Conservation (phyloP, 2,329 filamentous ascomycete species). For the Lecanoromycetidae sp. region DNA sequence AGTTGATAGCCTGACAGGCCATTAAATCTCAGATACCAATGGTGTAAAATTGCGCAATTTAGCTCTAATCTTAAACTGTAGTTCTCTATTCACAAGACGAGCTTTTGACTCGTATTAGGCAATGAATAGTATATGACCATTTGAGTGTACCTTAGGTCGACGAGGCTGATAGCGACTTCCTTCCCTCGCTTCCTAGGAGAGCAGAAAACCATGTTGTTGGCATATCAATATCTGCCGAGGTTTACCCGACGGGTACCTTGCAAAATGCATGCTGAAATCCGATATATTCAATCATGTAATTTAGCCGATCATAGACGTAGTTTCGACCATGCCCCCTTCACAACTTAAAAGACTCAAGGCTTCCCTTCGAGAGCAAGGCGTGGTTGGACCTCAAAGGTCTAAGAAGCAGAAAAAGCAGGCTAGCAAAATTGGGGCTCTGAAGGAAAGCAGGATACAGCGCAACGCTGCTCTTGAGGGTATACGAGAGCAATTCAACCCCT, state of each 20-base stretch:
- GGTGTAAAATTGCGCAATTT: too few relatives aligned
- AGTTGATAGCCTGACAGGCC: too few relatives aligned
- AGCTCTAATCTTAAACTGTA: too few relatives aligned
- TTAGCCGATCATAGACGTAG: neutral
- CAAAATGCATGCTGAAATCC: neutral
- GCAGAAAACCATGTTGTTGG: too few relatives aligned
- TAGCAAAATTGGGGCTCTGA: slow-evolving; percentile 52
- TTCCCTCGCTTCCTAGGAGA: too few relatives aligned
- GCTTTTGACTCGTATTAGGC: too few relatives aligned
- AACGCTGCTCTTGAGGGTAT: slow-evolving; percentile 71
- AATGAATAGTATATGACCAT: too few relatives aligned
- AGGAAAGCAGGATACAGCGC: slow-evolving; percentile 64
- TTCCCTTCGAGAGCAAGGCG: slow-evolving; percentile 76
- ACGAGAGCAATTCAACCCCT: slow-evolving; percentile 94
- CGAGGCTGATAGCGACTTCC: too few relatives aligned
- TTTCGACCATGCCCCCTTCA: slow-evolving; percentile 68
- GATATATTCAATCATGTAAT: neutral
- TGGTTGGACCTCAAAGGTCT: slow-evolving; percentile 82
- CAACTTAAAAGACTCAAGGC: slow-evolving; percentile 93
- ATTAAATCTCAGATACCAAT: too few relatives aligned
- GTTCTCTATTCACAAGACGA: too few relatives aligned
- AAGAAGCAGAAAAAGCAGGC: slow-evolving; percentile 83
- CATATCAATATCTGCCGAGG: too few relatives aligned
- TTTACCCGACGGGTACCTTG: neutral
- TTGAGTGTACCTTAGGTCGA: too few relatives aligned